Evolutionary conservation across 345 rosid genomes (phyloP).

Genomic region (Carallia pectinifolia): DNA sequence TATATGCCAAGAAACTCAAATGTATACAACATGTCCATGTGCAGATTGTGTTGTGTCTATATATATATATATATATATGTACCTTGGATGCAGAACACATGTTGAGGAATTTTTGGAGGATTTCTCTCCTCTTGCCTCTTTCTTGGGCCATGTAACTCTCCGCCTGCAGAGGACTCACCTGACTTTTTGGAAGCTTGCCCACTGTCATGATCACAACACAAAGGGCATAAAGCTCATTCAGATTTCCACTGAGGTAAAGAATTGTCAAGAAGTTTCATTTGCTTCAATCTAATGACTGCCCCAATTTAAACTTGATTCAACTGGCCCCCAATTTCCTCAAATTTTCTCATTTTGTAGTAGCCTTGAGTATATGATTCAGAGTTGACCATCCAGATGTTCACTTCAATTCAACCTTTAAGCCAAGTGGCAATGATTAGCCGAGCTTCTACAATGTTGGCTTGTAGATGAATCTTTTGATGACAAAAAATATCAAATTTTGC

Average conservation of each 20-base stretch:
- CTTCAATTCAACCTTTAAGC: too few species aligned
- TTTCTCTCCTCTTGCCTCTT: conserved; percentile 55
- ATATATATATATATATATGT: not conserved
- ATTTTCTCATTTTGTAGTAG: too few species aligned
- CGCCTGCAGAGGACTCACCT: conserved; percentile 58
- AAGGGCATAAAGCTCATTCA: not conserved
- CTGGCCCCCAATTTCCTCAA: too few species aligned
- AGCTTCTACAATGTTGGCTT: too few species aligned
- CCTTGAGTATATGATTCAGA: too few species aligned
- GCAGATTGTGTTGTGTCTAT: not conserved
- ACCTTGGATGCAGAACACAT: conserved; percentile 58
- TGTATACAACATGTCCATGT: not conserved
- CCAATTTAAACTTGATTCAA: too few species aligned
- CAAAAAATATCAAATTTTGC: too few species aligned
- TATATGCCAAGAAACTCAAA: too few species aligned
- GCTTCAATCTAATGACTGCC: too few species aligned
- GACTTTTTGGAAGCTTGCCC: conserved; percentile 61
- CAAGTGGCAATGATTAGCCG: too few species aligned
- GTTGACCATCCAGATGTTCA: too few species aligned
- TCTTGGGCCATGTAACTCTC: conserved; percentile 57
- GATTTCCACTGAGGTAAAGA: not conserved
- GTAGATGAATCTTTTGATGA: too few species aligned
- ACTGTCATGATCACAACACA: conserved; percentile 34
- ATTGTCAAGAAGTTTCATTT: not conserved
- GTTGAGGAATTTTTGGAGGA: conserved; percentile 49